Evolutionary conservation across 352 stramenopile genomes (phyloP), one percentile per base, ranked within the genome.

Genomic region (Globisporangium parvum): DNA sequence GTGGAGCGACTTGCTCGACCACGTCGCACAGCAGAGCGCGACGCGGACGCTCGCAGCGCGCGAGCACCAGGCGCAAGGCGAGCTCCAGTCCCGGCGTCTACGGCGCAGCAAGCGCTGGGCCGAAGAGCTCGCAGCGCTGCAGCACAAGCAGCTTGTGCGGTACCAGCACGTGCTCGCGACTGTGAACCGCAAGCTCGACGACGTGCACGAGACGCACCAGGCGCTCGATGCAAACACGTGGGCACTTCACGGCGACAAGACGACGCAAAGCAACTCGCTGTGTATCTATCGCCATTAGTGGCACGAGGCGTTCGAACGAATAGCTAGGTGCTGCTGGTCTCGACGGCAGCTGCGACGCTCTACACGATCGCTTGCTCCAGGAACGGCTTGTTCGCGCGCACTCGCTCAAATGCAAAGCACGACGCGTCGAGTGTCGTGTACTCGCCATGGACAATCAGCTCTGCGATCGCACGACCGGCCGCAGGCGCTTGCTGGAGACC

Each of bases 401-500:
- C 67, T 35, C 84, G 84, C 53, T 91, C 68, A 47, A 87, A 88
- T 41, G 55, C 62, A 51, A 93, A 93, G 51, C 71, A 75, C 3
- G 81, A 85, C 20, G 73, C 75, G 28, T 94, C 78, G 39, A 92
- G 82, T 4, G 75, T 91, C 60, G 80, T 75, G 65, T 84, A 94
- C 46, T 73, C 66, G 53, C 73, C 78, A 56, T 91, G 62, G 0
- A 85, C 31, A 28, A 94, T 80, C 35, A 94, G 67, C 61, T 94
- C 84, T 14, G 84, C 73, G 56, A 94, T 75, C 2, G 80, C 81
- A 23, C 84, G 78, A 37, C 84, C 84, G 5, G 84, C 77, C 0
- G 74, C 84, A n/a, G 84, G 81, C 4, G 80, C 87, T 40, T 94
- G 84, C 65, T 92, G 81, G 26, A 94, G 66, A 0, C 84, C 84